These are phyloP conservation scores for Rhynchospora breviuscula DNA, from an alignment of 176 grass and related monocot species.

Conservation along the genomic window DNA sequence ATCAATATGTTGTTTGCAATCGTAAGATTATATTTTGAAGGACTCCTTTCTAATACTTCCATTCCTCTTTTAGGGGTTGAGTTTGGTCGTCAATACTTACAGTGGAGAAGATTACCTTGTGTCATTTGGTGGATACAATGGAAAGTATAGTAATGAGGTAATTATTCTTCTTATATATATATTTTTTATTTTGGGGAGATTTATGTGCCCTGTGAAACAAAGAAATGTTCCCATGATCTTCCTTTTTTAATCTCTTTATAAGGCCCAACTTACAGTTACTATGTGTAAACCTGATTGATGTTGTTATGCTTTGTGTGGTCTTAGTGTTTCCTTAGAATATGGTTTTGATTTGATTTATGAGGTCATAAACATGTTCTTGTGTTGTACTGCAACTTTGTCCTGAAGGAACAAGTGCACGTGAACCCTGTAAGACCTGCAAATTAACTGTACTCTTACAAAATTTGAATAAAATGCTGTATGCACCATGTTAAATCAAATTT, in stretches of 20 bases:
- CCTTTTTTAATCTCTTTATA: neutral
- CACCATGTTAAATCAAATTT: neutral
- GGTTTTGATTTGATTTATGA: slow-evolving; percentile 13
- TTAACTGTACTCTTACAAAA: neutral
- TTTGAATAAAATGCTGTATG: neutral
- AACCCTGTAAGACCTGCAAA: neutral
- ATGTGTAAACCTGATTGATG: neutral
- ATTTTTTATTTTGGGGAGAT: neutral
- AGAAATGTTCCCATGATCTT: neutral
- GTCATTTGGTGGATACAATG: slow-evolving; percentile 98
- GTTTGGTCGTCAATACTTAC: slow-evolving; percentile 63
- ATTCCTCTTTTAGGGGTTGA: slow-evolving; percentile 60
- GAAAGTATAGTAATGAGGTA: slow-evolving; percentile 91
- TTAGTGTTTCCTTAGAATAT: slow-evolving; percentile 18
- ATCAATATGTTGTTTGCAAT: neutral
- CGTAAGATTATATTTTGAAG: neutral
- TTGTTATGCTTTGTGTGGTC: slow-evolving; percentile 19
- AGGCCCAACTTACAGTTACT: neutral
- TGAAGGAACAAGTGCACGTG: neutral
- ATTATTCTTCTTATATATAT: slow-evolving; percentile 8
- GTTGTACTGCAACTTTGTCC: neutral
- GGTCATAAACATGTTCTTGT: neutral
- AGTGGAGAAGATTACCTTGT: slow-evolving; percentile 86
- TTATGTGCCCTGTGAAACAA: neutral
- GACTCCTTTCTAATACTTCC: slow-evolving; percentile 28